These are phyloP conservation scores for Colletotrichum sp. DNA, from an alignment of 2,329 filamentous ascomycete genomes.

Conservation along the genomic window DNA sequence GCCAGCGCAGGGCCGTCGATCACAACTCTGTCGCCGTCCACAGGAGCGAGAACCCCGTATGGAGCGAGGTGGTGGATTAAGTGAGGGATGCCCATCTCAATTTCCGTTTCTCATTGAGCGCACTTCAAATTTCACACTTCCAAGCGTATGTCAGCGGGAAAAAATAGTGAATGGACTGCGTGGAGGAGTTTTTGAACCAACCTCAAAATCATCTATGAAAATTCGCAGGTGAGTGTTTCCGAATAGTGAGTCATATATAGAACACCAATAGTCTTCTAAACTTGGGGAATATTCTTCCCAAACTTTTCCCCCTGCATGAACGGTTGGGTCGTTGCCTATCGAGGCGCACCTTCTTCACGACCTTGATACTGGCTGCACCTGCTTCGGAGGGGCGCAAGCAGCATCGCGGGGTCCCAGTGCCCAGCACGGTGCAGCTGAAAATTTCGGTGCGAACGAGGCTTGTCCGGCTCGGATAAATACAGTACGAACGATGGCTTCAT, in stretches of 20 bases:
- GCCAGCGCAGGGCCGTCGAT: constrained; percentile 84
- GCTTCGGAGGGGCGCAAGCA: background rate
- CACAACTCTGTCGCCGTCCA: constrained; percentile 50
- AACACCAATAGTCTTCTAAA: background rate
- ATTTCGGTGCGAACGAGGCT: background rate
- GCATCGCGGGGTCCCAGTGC: background rate
- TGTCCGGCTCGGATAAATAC: constrained; percentile 13
- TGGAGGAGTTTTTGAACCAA: background rate
- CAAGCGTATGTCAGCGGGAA: background rate
- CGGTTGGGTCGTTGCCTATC: background rate
- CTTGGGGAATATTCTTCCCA: background rate
- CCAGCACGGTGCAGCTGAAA: background rate
- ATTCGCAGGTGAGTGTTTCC: accelerated
- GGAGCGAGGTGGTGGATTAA: constrained; percentile 58
- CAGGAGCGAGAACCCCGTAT: constrained; percentile 47
- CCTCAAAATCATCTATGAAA: background rate
- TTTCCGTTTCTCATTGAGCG: background rate
- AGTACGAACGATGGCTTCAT: background rate
- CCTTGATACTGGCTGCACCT: background rate
- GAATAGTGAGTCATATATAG: background rate
- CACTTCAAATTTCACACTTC: background rate
- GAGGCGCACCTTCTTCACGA: background rate
- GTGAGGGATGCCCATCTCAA: constrained; percentile 63
- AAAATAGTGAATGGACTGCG: accelerated
- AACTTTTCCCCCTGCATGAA: background rate